Conservation (phyloP, 345 rosid species). For the Hibiscus trionum region DNA sequence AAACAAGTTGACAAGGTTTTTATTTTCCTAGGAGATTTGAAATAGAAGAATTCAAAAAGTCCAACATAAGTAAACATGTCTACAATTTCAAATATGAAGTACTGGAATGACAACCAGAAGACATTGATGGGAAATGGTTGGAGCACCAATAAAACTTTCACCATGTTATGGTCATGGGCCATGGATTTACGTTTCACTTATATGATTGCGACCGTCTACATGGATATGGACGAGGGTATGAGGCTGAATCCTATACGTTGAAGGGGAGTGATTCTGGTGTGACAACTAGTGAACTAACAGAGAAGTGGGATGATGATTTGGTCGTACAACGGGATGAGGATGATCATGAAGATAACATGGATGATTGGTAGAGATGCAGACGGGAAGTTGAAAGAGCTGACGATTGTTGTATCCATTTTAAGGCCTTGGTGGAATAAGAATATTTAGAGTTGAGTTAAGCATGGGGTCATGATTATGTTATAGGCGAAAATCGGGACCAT, state of each 20-base stretch:
- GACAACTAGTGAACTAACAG: conserved; percentile 31
- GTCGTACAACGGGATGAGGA: conserved; percentile 40
- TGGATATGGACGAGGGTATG: conserved; percentile 33
- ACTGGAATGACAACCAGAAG: conserved; percentile 54
- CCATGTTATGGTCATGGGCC: conserved; percentile 37
- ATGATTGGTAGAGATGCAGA: conserved; percentile 50
- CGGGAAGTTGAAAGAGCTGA: conserved; percentile 32
- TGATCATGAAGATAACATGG: conserved; percentile 31
- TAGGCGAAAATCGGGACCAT: conserved; percentile 47
- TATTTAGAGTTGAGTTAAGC: conserved; percentile 45
- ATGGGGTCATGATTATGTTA: conserved; percentile 51
- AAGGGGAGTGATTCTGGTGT: conserved; percentile 44
- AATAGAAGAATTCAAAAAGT: conserved; percentile 50
- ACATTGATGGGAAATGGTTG: conserved; percentile 40
- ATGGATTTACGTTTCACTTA: conserved; percentile 41
- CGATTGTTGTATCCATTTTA: conserved; percentile 41
- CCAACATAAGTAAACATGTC: conserved; percentile 50
- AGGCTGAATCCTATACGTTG: conserved; percentile 56
- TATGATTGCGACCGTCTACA: conserved; percentile 35
- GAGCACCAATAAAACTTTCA: conserved; percentile 27
- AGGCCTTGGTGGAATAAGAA: conserved; percentile 46
- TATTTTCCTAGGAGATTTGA: conserved; percentile 41
- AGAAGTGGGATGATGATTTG: conserved; percentile 30
- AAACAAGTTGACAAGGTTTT: conserved; percentile 44
- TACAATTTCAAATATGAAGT: conserved; percentile 46